These are phyloP conservation scores for Candida ovalis DNA, from an alignment of 805 yeast species.

Conservation along the genomic window DNA sequence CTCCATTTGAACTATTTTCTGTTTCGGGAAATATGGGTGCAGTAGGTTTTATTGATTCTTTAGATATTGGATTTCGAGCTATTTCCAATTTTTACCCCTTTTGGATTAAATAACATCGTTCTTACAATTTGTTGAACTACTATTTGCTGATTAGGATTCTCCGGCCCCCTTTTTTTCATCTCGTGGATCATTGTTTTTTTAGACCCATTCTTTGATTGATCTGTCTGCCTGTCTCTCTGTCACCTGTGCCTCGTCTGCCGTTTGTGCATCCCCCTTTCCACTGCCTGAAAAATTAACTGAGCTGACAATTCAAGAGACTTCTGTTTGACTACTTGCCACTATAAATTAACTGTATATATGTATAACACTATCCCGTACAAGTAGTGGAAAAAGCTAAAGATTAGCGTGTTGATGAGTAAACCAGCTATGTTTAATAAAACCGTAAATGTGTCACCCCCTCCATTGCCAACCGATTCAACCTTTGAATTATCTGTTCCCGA, in stretches of 20 bases:
- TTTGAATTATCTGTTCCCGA: conserved; percentile 5
- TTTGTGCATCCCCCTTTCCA: not conserved
- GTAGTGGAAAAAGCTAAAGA: conserved; percentile 20
- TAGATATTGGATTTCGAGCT: too few species aligned
- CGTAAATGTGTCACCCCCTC: conserved; percentile 20
- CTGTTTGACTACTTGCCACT: not conserved
- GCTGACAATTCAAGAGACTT: not conserved
- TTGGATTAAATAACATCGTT: not conserved
- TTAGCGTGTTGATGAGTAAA: conserved; percentile 16
- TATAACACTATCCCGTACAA: conserved; percentile 16
- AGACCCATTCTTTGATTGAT: not conserved
- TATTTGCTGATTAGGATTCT: not conserved
- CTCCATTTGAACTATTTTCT: too few species aligned
- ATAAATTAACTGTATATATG: conserved; percentile 12
- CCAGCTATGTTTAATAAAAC: conserved; percentile 15
- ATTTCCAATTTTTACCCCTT: not conserved
- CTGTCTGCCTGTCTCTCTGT: not conserved
- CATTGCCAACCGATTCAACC: conserved; percentile 6
- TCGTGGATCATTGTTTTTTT: not conserved
- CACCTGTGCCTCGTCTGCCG: too few species aligned
- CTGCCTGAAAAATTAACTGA: not conserved
- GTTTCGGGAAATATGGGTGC: too few species aligned
- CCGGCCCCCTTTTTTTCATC: not conserved
- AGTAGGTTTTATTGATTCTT: too few species aligned
- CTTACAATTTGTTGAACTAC: not conserved